Conservation (phyloP, 352 stramenopile species). For the Phytophthora macrochlamydospora region DNA sequence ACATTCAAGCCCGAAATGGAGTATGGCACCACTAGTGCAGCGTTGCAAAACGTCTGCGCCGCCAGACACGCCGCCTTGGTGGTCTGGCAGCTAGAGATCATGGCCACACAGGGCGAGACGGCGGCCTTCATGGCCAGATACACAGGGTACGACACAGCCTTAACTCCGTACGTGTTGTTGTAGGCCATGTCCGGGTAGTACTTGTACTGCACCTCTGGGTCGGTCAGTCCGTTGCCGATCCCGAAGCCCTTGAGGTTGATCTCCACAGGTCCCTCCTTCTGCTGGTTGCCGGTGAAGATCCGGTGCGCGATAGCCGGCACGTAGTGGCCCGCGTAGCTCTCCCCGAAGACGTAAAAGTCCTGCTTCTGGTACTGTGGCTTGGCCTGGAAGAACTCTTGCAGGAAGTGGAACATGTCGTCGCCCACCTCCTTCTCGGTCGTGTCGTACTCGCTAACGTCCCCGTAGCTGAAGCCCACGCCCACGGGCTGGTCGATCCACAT, state of each 20-base stretch:
- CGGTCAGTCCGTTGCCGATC: slow-evolving; percentile 97
- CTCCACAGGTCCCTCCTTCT: slow-evolving; percentile 47
- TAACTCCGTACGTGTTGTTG: slow-evolving; percentile 89
- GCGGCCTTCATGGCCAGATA: slow-evolving; percentile 77
- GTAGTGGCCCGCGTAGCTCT: slow-evolving; percentile 95
- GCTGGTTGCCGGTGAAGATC: slow-evolving; percentile 80
- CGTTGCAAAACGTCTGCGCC: slow-evolving; percentile 92
- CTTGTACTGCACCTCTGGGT: slow-evolving; percentile 91
- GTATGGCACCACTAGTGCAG: slow-evolving; percentile 70
- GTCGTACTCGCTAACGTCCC: slow-evolving; percentile 87
- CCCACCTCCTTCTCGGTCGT: slow-evolving; percentile 92
- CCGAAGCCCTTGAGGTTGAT: slow-evolving; percentile 94
- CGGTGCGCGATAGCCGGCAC: slow-evolving; percentile 83
- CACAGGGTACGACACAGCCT: slow-evolving; percentile 61
- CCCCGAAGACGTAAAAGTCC: slow-evolving; percentile 94
- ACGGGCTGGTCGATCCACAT: slow-evolving; percentile 97
- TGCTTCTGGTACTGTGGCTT: slow-evolving; percentile 91
- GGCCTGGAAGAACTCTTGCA: slow-evolving; percentile 93
- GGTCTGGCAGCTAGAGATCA: slow-evolving; percentile 90
- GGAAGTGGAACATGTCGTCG: slow-evolving; percentile 96
- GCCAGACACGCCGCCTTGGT: slow-evolving; percentile 75
- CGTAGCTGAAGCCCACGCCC: slow-evolving; percentile 95
- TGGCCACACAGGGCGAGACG: slow-evolving; percentile 57
- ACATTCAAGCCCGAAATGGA: slow-evolving; percentile 62
- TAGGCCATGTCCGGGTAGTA: slow-evolving; percentile 90